A percentile compares a stretch with the other conserved stretches of the same genome.
These are phyloP conservation scores for Scleroderma bovista DNA, from an alignment of 768 basidiomycete species.

Conservation along the genomic window DNA sequence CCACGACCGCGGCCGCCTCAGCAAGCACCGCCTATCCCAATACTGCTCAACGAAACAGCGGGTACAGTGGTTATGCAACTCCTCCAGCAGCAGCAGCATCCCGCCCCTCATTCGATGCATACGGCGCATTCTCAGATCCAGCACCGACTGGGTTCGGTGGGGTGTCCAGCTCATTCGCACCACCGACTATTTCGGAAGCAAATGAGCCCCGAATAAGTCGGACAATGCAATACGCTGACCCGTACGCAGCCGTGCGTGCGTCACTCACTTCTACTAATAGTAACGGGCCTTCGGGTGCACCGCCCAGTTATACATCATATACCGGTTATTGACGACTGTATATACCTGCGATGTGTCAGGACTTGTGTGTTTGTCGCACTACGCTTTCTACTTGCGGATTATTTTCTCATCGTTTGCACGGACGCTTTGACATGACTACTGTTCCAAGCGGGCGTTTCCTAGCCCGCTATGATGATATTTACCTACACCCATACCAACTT, in stretches of 20 bases:
- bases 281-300: slow-evolving; percentile 25
- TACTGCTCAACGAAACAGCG: slow-evolving; percentile 13
- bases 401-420: background rate
- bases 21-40: slow-evolving; percentile 20
- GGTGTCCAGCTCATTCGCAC: slow-evolving; percentile 30
- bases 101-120: slow-evolving; percentile 77
- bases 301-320: slow-evolving; percentile 53
- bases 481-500: too few relatives aligned
- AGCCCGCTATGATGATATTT: too few relatives aligned
- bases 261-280: slow-evolving; percentile 40
- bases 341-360: background rate
- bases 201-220: slow-evolving; percentile 58
- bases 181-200: slow-evolving; percentile 27
- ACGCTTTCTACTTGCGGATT: too few relatives aligned
- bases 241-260: slow-evolving; percentile 77
- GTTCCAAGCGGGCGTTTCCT: too few relatives aligned
- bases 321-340: slow-evolving; percentile 41
- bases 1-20: slow-evolving; percentile 18
- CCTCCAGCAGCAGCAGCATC: slow-evolving; percentile 32
- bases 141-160: slow-evolving; percentile 69
- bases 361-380: too few relatives aligned
- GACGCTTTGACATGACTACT: background rate
- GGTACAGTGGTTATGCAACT: slow-evolving; percentile 21
- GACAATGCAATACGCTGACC: slow-evolving; percentile 93
- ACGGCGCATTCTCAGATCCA: slow-evolving; percentile 88